phyloP scores from a whole-genome alignment of 163 green algal species.

The Scenedesmus sp. region DNA sequence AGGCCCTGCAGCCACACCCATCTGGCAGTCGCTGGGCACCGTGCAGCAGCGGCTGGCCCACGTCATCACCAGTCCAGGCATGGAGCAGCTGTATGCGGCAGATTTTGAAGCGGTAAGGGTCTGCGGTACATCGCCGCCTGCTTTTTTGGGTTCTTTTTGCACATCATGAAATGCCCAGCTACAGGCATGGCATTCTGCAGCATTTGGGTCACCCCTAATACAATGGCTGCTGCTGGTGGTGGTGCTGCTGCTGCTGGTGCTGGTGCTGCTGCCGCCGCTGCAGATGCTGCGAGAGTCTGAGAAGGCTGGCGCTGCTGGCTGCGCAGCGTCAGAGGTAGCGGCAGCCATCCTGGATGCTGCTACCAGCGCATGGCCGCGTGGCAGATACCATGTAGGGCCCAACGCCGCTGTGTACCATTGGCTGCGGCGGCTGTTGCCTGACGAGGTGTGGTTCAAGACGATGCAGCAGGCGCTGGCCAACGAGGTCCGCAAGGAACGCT shows the following conservation, averaged over 20 bases:
- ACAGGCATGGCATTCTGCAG: too few relatives aligned
- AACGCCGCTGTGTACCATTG: not conserved
- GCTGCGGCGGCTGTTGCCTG: constrained; percentile 12
- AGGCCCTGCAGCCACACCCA: not conserved
- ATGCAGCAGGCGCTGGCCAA: not conserved
- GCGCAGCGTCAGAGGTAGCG: not conserved
- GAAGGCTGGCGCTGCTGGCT: not conserved
- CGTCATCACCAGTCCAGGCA: not conserved
- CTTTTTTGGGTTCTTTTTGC: too few relatives aligned
- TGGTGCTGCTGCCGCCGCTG: not conserved
- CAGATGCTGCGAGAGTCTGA: constrained; percentile 12
- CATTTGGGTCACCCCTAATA: too few relatives aligned
- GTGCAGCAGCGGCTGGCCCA: not conserved
- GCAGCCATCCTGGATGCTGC: not conserved
- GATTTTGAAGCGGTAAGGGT: not conserved
- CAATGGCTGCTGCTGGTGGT: too few relatives aligned
- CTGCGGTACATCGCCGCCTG: too few relatives aligned
- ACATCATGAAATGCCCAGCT: too few relatives aligned
- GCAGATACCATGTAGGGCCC: constrained; percentile 11
- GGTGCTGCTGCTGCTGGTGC: not conserved
- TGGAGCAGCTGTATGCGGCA: constrained; percentile 15
- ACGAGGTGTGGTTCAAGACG: not conserved
- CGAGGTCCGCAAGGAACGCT: not conserved
- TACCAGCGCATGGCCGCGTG: not conserved
- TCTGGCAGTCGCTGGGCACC: not conserved